These are phyloP conservation scores for Hordeum marinum DNA, from an alignment of 176 grass and related monocot species.

Conservation along the genomic window DNA sequence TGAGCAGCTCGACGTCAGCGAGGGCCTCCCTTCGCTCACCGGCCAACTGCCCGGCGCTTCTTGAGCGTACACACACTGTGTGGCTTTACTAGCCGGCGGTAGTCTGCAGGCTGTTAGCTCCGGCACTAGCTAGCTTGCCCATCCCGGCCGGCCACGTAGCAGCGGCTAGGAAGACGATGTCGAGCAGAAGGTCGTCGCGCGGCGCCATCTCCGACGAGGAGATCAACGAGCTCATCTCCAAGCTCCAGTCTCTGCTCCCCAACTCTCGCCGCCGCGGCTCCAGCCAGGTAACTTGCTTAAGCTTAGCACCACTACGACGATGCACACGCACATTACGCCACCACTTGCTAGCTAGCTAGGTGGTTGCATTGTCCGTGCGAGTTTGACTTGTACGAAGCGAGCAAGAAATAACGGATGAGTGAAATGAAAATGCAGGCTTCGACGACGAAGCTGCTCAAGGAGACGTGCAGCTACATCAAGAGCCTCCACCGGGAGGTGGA, in stretches of 20 bases:
- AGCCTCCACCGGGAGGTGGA: conserved; percentile 91
- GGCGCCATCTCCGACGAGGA: conserved; percentile 72
- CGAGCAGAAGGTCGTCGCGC: conserved; percentile 63
- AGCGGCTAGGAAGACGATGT: conserved; percentile 35
- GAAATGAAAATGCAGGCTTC: conserved; percentile 50
- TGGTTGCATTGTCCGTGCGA: neutral
- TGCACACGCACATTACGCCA: neutral
- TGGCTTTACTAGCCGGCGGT: neutral
- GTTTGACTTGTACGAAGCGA: neutral
- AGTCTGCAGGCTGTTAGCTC: neutral
- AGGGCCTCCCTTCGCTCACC: neutral
- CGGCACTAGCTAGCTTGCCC: neutral
- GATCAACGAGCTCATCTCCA: conserved; percentile 86
- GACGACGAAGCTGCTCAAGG: conserved; percentile 82
- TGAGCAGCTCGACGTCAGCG: neutral
- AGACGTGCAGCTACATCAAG: conserved; percentile 96
- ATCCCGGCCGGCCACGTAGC: neutral
- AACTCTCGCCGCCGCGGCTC: conserved; percentile 58
- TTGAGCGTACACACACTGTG: neutral
- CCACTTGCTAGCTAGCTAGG: neutral
- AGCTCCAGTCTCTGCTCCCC: conserved; percentile 80
- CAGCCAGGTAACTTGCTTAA: conserved; percentile 37
- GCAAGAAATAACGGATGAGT: neutral
- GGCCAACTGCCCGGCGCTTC: neutral
- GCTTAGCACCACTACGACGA: neutral